Conservation (phyloP, 257 asterid species). For the Nicotiana tomentosiformis region DNA sequence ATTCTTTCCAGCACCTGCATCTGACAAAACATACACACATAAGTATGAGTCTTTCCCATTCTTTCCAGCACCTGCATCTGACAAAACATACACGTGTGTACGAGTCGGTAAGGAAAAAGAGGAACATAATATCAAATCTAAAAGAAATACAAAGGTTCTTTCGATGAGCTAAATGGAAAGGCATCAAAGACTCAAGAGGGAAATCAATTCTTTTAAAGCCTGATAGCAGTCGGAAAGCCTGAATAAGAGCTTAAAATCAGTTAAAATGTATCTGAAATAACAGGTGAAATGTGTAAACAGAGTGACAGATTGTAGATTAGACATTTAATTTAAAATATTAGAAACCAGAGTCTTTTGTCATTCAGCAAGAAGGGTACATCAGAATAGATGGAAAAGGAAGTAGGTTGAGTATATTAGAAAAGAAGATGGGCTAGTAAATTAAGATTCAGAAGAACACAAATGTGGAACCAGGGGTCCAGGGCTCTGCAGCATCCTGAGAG, state of each 20-base stretch:
- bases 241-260: not conserved
- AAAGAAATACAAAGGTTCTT: not conserved
- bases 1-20: constrained; percentile 62
- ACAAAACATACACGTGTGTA: constrained; percentile 17
- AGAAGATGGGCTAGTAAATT: not conserved
- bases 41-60: constrained; percentile 33
- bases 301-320: not conserved
- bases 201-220: constrained; percentile 3
- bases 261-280: not conserved
- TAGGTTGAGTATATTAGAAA: not conserved
- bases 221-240: not conserved
- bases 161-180: not conserved
- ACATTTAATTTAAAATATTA: not conserved
- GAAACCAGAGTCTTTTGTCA: not conserved
- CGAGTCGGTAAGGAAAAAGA: constrained; percentile 3
- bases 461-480: not conserved
- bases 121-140: not conserved
- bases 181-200: not conserved
- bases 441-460: constrained; percentile 1
- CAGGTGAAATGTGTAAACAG: not conserved
- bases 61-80: constrained; percentile 71
- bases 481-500: not conserved
- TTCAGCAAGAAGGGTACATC: not conserved
- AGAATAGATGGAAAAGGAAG: not conserved
- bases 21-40: constrained; percentile 30